These are phyloP conservation scores for Stemphylium beticola DNA, from an alignment of 2,329 filamentous ascomycete genomes.

Conservation along the genomic window DNA sequence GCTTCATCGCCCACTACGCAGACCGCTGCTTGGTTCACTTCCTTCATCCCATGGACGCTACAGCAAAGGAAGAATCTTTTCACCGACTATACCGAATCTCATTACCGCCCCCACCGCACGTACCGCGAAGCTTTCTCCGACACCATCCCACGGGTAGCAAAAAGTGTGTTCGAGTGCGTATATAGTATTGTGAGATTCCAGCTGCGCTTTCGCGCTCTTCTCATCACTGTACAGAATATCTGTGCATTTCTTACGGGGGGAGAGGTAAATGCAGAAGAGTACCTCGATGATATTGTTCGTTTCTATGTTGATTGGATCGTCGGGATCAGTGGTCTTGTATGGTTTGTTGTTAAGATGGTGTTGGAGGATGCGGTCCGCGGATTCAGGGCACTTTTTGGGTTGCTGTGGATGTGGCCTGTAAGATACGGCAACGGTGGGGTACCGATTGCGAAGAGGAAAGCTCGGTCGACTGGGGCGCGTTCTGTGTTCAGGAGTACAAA, in stretches of 20 bases:
- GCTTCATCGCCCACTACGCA: no score
- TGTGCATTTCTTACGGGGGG: background rate
- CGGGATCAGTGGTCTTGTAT: background rate
- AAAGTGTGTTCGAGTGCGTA: background rate
- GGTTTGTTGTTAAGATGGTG: background rate
- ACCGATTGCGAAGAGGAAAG: no score
- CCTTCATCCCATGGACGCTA: no score
- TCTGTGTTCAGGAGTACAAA: no score
- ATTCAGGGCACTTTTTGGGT: no score
- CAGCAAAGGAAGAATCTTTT: background rate
- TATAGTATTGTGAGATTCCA: background rate
- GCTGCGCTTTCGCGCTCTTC: background rate
- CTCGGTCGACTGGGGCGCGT: no score
- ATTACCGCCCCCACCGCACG: background rate
- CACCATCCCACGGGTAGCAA: background rate
- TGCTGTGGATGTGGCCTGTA: no score
- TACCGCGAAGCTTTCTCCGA: background rate
- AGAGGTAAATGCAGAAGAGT: background rate
- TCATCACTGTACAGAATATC: background rate
- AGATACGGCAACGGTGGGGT: no score
- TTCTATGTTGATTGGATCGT: conserved; percentile 4
- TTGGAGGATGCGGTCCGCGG: background rate
- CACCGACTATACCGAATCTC: background rate
- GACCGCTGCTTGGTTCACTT: no score
- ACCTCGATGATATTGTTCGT: background rate